phyloP scores from a whole-genome alignment of 352 stramenopile genomes.

The Elongisporangium undulatum region DNA sequence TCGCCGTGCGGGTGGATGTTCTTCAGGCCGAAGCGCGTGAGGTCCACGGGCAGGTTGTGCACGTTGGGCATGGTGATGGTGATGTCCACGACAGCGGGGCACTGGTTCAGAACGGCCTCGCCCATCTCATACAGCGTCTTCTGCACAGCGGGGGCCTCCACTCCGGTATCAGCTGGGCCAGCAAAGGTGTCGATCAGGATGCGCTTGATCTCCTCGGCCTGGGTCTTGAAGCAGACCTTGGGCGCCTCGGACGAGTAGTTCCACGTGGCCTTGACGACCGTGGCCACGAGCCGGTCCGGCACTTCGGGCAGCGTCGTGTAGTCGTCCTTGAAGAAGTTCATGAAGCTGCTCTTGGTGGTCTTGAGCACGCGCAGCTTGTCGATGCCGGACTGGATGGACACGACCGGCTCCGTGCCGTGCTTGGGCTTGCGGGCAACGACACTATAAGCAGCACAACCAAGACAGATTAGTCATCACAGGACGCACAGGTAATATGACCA shows the following conservation, averaged over 20 bases:
- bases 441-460: constrained; percentile 12
- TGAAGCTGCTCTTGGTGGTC: constrained; percentile 87
- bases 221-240: constrained; percentile 32
- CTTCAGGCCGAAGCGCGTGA: constrained; percentile 77
- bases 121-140: constrained; percentile 87
- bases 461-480: neutral
- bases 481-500: neutral
- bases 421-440: constrained; percentile 48
- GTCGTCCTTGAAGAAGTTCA: constrained; percentile 80
- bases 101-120: constrained; percentile 64
- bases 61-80: constrained; percentile 85
- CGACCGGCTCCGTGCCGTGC: constrained; percentile 17
- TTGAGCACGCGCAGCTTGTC: constrained; percentile 83
- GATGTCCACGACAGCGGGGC: constrained; percentile 65
- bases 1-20: constrained; percentile 88
- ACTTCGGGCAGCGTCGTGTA: constrained; percentile 77
- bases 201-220: constrained; percentile 53
- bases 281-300: constrained; percentile 71
- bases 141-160: constrained; percentile 77
- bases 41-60: constrained; percentile 86
- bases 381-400: constrained; percentile 56
- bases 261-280: constrained; percentile 72
- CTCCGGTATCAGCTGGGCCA: constrained; percentile 69
- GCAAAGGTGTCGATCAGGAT: constrained; percentile 74
- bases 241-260: constrained; percentile 48